phyloP scores from a whole-genome alignment of 805 yeast genomes.

The Kazachstania taianensis region DNA sequence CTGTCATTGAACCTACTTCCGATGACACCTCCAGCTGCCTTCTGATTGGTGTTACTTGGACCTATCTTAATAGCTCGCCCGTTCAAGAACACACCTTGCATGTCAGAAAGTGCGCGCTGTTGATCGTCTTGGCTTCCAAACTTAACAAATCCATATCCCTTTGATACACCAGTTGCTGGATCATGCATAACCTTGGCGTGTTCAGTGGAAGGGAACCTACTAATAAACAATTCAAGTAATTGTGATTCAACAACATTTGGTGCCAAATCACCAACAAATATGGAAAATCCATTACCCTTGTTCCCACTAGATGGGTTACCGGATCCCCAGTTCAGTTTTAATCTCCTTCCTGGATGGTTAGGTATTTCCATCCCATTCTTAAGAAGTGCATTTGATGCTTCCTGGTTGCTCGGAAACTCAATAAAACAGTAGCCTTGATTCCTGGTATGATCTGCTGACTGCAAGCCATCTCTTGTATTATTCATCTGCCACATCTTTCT shows the following conservation, averaged over 20 bases:
- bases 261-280: slow-evolving; percentile 80
- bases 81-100: slow-evolving; percentile 69
- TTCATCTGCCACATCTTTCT: slow-evolving; percentile 59
- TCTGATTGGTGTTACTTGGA: slow-evolving; percentile 20
- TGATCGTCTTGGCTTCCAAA: slow-evolving; percentile 57
- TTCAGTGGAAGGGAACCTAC: slow-evolving; percentile 60
- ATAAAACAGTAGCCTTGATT: slow-evolving; percentile 77
- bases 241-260: slow-evolving; percentile 60
- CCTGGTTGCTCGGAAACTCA: slow-evolving; percentile 50
- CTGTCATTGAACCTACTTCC: background rate
- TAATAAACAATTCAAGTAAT: slow-evolving; percentile 55
- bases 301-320: background rate
- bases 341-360: slow-evolving; percentile 37
- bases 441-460: slow-evolving; percentile 8
- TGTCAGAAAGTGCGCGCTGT: slow-evolving; percentile 61
- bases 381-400: slow-evolving; percentile 55
- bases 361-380: slow-evolving; percentile 66
- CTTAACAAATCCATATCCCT: slow-evolving; percentile 87
- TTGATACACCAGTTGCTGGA: slow-evolving; percentile 54
- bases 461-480: slow-evolving; percentile 15
- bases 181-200: slow-evolving; percentile 76
- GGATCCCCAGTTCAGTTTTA: slow-evolving; percentile 77
- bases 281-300: slow-evolving; percentile 40
- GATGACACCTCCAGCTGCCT: background rate
- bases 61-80: slow-evolving; percentile 73